Conservation (phyloP, 2,329 filamentous ascomycete species). For the Endothia cerciana region DNA sequence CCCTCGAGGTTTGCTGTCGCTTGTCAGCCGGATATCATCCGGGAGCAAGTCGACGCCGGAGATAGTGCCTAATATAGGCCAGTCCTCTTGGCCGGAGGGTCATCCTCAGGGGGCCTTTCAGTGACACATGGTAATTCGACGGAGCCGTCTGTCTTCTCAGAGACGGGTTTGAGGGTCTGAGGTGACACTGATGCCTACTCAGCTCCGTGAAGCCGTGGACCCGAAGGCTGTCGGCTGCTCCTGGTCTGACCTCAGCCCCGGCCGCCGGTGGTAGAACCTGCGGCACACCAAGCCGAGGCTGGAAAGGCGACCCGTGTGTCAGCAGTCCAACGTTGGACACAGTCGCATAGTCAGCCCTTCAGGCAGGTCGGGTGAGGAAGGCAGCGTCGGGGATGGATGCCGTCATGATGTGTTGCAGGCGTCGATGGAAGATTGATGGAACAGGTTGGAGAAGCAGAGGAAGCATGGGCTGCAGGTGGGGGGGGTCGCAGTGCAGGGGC, state of each 20-base stretch:
- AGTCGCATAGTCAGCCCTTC: no score
- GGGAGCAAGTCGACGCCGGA: neutral
- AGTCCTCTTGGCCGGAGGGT: neutral
- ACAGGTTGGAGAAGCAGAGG: neutral
- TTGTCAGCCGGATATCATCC: slow-evolving; percentile 2
- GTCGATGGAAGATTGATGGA: neutral
- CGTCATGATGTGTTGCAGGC: neutral
- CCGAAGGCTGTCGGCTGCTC: neutral
- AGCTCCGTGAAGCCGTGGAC: neutral
- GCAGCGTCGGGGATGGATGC: neutral
- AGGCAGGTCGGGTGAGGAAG: no score
- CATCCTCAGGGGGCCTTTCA: neutral
- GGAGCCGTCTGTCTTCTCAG: neutral
- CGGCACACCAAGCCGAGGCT: neutral
- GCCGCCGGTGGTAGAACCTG: neutral
- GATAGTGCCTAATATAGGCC: slow-evolving; percentile 2
- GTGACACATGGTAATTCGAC: neutral
- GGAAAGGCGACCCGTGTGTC: neutral
- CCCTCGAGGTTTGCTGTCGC: neutral
- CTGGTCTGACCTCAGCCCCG: neutral
- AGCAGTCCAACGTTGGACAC: neutral
- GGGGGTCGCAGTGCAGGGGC: neutral
- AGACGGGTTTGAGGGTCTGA: neutral
- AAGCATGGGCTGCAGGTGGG: neutral
- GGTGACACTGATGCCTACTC: neutral